Evolutionary conservation across 495 filamentous ascomycete genomes (phyloP), one percentile per base, ranked within the genome.

Genomic region (Schizothecium vesticola): DNA sequence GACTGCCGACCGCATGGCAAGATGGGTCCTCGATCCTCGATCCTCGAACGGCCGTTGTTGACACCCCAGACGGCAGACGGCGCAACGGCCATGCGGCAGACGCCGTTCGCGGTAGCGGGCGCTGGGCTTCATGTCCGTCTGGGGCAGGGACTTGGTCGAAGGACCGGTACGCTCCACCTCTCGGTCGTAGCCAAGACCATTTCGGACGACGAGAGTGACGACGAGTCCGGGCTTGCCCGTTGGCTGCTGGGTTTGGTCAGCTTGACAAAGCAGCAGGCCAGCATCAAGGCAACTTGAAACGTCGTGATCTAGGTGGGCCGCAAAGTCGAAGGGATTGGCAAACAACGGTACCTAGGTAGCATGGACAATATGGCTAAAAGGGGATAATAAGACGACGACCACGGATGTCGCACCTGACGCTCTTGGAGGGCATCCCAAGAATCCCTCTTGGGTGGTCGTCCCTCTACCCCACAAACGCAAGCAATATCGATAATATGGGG

Each of bases 381-480:
- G 67, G 69, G 73, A 56, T 75, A 72, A 73, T 67, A 19, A 64
- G 26, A 59, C 60, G 69, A 62, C 67, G 64, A 69, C 59, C 33
- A 70, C 43, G 31, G 51, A n/a, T 63, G 25, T 63, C 55, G 59
- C 63, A 60, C 66, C 66, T 69, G 64, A 68, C 71, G 62, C 29
- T 23, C 24, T 33, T 26, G 56, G 58, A 56, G 33, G 36, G 60
- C 59, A 58, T 67, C 70, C 67, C 61, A 67, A 59, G 67, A 69
- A 66, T 29, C 24, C 67, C 36, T 65, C 61, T 55, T 70, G 26
- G 23, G 36, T 64, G 69, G 23, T 65, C 66, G 62, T 25, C 65
- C 66, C 65, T 70, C 43, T 76, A 73, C 76, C 76, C 77, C 74
- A 78, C 76, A 79, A 77, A 78, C 67, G 76, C 74, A 79, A 29